phyloP scores from a whole-genome alignment of 768 basidiomycete genomes.

The Mycena olivaceomarginata region DNA sequence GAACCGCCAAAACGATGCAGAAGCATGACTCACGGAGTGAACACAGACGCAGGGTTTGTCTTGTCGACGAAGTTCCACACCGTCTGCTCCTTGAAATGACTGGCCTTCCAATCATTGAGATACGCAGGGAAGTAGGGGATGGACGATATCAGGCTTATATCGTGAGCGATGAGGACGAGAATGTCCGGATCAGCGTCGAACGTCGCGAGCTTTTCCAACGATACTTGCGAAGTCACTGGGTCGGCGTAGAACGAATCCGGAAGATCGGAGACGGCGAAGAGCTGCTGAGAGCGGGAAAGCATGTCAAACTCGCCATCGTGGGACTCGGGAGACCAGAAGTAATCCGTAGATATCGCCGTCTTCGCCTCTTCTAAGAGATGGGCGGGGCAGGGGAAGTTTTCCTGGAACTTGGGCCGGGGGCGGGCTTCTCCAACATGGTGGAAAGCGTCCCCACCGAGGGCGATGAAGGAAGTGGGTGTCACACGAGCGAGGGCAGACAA shows the following conservation, averaged over 20 bases:
- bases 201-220: slow-evolving; percentile 13
- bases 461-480: slow-evolving; percentile 35
- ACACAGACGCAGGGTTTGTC: slow-evolving; percentile 9
- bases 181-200: slow-evolving; percentile 15
- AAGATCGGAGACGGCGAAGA: slow-evolving; percentile 1
- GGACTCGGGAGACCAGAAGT: slow-evolving; percentile 15
- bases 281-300: slow-evolving; percentile 10
- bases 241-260: slow-evolving; percentile 21
- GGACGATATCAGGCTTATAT: background rate
- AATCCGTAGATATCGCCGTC: slow-evolving; percentile 4
- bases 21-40: background rate
- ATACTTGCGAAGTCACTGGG: background rate
- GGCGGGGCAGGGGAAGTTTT: slow-evolving; percentile 3
- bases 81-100: background rate
- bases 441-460: slow-evolving; percentile 10
- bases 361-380: slow-evolving; percentile 1
- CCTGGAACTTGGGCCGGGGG: slow-evolving; percentile 3
- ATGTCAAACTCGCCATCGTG: slow-evolving; percentile 3
- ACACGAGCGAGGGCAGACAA: slow-evolving; percentile 37
- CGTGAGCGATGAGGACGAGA: background rate
- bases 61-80: slow-evolving; percentile 7
- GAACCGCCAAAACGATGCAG: background rate
- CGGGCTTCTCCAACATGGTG: background rate
- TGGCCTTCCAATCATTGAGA: background rate
- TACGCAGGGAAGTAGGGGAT: background rate